These are phyloP conservation scores for Aspergillus indologenus DNA, from an alignment of 495 filamentous ascomycete species.

Conservation along the genomic window DNA sequence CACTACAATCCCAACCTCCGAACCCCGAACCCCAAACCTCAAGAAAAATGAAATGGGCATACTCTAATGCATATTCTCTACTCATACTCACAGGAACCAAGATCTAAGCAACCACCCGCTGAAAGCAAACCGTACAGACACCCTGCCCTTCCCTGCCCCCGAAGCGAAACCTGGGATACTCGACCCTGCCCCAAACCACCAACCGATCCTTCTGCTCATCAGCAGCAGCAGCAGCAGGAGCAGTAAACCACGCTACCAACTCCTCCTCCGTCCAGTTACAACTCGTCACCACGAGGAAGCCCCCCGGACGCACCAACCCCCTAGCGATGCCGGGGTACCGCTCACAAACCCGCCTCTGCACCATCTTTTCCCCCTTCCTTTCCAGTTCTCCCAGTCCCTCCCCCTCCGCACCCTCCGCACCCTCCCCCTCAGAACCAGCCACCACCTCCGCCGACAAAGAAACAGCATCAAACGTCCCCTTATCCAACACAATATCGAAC, in stretches of 20 bases:
- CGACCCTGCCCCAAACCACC: slow-evolving; percentile 59
- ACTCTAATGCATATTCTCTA: too few species aligned
- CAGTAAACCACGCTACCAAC: slow-evolving; percentile 70
- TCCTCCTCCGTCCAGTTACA: slow-evolving; percentile 98
- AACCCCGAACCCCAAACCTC: too few species aligned
- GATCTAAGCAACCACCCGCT: slow-evolving; percentile 19
- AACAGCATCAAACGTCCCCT: slow-evolving; percentile 96
- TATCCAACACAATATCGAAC: slow-evolving; percentile 90
- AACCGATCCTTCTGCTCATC: slow-evolving; percentile 37
- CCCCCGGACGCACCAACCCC: slow-evolving; percentile 61
- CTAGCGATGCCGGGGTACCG: slow-evolving; percentile 66
- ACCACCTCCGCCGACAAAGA: slow-evolving; percentile 64
- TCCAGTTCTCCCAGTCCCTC: too few species aligned
- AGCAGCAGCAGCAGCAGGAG: background rate
- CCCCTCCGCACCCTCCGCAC: slow-evolving; percentile 9
- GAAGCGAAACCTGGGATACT: slow-evolving; percentile 83
- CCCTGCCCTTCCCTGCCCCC: slow-evolving; percentile 82
- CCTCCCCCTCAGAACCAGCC: slow-evolving; percentile 24
- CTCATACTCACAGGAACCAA: too few species aligned
- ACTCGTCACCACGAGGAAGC: slow-evolving; percentile 80
- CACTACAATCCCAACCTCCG: too few species aligned
- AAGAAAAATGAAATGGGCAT: too few species aligned
- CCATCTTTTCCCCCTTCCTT: slow-evolving; percentile 19
- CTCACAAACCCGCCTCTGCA: slow-evolving; percentile 58
- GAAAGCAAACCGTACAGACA: slow-evolving; percentile 79